These are phyloP conservation scores for Olyra latifolia DNA, from an alignment of 176 grass and related monocot genomes.

Conservation along the genomic window DNA sequence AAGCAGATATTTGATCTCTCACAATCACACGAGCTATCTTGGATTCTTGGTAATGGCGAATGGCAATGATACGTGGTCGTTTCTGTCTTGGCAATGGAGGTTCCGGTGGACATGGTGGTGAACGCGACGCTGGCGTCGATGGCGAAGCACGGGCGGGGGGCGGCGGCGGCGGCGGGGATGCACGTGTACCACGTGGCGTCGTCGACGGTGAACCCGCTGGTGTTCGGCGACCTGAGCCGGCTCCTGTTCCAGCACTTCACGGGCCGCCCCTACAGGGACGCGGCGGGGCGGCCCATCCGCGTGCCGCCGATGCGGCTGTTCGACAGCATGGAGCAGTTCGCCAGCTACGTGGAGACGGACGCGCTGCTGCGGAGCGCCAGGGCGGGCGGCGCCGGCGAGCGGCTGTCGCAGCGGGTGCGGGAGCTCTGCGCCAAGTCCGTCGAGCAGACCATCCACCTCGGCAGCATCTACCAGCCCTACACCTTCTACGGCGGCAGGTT, in stretches of 20 bases:
- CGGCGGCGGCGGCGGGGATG: slow-evolving; percentile 35
- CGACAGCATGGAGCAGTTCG: slow-evolving; percentile 73
- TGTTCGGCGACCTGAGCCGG: slow-evolving; percentile 64
- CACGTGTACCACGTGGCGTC: slow-evolving; percentile 92
- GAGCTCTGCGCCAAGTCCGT: slow-evolving; percentile 63
- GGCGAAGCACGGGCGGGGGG: slow-evolving; percentile 62
- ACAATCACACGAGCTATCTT: background rate
- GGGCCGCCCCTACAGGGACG: slow-evolving; percentile 52
- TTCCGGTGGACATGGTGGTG: slow-evolving; percentile 96
- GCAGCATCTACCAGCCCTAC: slow-evolving; percentile 87
- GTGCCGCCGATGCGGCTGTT: slow-evolving; percentile 72
- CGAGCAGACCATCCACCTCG: slow-evolving; percentile 78
- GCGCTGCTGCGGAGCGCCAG: slow-evolving; percentile 51
- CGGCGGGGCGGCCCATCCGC: slow-evolving; percentile 55
- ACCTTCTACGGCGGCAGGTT: slow-evolving; percentile 96
- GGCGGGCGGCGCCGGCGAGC: background rate
- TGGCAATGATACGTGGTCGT: background rate
- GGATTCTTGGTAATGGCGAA: background rate
- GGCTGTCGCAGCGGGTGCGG: slow-evolving; percentile 40
- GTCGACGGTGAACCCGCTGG: slow-evolving; percentile 78
- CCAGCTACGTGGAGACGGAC: slow-evolving; percentile 59
- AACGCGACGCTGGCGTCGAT: slow-evolving; percentile 87
- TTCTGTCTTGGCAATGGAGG: slow-evolving; percentile 31
- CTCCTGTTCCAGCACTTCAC: slow-evolving; percentile 82
- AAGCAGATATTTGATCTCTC: slow-evolving; percentile 1